Base-by-base conservation (phyloP, 2,329 filamentous ascomycete genomes). In the Pestalotiopsis sp. region DNA sequence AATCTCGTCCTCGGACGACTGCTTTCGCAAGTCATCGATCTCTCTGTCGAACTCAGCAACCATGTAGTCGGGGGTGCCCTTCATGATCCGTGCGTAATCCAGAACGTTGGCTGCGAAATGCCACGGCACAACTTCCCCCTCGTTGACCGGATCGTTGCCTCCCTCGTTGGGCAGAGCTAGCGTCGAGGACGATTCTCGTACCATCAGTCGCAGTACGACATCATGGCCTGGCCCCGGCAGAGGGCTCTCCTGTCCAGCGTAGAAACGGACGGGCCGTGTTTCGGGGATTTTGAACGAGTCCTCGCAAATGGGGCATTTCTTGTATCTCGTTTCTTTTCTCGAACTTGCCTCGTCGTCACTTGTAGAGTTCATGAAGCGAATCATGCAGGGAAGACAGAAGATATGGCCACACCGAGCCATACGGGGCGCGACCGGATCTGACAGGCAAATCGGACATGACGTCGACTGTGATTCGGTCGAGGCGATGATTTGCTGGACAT, bases 331-430 rank as follows among this genome's bases (percentile, higher is more conserved):
- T 74, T 89, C 91, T 81, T 91, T 95, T 71, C 91, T 90, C 11
- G 88, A 83, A 69, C 86, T 87, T 9, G 82, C 81, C 41, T 92
- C 91, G n/a, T 93, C 91, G 68, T 92, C 91, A 27, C 87, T 89
- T 13, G 88, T 89, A 7, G 94, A 93, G 75, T 97, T 93, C 94
- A 99, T 98, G 79, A 97, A 99, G 64, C 96, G 92, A 71, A 98
- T 93, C 70, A 98, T 82, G 78, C 96, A 99, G 5, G 96, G 91
- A 41, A 98, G 84, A 78, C 96, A 99, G 79, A 98, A 98, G 13
- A 99, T 97, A 78, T 99, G 96, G 1, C 96, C 96, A 76, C 96
- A 99, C 77, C 92, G 95, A 57, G 96, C 95, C 95, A 99, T 99
- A 68, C 96, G 91, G 39, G 96, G 95, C 7, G 96, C 96, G 20